These are phyloP conservation scores for Diplocarpon mali DNA, from an alignment of 2,329 filamentous ascomycete genomes.

Conservation along the genomic window DNA sequence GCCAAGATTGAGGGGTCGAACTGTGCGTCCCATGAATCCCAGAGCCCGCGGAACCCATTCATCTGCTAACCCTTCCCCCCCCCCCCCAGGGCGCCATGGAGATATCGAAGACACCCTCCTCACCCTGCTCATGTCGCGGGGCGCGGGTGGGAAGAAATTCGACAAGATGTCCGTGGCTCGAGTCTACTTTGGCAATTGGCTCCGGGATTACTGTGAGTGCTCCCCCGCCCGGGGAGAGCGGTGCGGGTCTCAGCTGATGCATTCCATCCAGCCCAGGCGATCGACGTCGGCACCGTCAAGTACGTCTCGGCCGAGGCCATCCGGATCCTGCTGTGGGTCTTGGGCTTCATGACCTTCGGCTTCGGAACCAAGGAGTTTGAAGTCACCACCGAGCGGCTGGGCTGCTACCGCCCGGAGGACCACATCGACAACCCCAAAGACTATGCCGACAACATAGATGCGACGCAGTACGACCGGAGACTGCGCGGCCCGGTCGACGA, in stretches of 20 bases:
- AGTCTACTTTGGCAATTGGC: constrained; percentile 95
- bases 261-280: constrained; percentile 53
- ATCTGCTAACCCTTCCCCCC: constrained; percentile 8
- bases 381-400: constrained; percentile 66
- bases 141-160: constrained; percentile 66
- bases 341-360: constrained; percentile 83
- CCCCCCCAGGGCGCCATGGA: constrained; percentile 58
- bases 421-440: constrained; percentile 73
- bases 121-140: constrained; percentile 51
- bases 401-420: constrained; percentile 43
- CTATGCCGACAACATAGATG: constrained; percentile 83
- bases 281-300: constrained; percentile 88
- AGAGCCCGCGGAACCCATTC: neutral
- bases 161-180: constrained; percentile 78
- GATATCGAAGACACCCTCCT: constrained; percentile 90
- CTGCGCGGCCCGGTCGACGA: constrained; percentile 78
- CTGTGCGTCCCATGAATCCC: constrained; percentile 37
- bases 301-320: constrained; percentile 84
- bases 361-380: constrained; percentile 78
- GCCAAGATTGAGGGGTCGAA: constrained; percentile 77
- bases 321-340: constrained; percentile 74
- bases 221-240: neutral
- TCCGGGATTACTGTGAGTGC: constrained; percentile 62
- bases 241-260: neutral
- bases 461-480: constrained; percentile 67